Base-by-base conservation (phyloP, 148 eudicot genomes). In the Polygonum aviculare region DNA sequence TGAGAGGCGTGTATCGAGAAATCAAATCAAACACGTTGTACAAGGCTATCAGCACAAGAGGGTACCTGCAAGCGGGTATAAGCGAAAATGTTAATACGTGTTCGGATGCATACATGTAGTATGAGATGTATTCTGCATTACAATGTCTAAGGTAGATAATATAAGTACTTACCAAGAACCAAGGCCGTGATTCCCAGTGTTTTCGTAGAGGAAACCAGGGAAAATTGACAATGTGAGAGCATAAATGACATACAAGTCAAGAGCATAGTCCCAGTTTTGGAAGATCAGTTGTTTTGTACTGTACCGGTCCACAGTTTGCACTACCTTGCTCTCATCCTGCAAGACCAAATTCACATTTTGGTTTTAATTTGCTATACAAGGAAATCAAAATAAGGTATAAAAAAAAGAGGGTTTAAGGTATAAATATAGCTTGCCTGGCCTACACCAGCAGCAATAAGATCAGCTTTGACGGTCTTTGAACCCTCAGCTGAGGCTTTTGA, bases 161-260 rank as follows among this genome's bases (percentile, higher is more conserved):
- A n/a, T n/a, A n/a, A n/a, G n/a, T n/a, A n/a, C 82, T 67, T 86
- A 91, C 97, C 97, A 90, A 0, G 78, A 60, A 18, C 93, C 93
- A 59, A 91, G 69, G 18, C 45, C 21, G 83, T 92, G 91, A 0
- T 18, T 0, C 71, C 97, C 97, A 0, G 97, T 92, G 72, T 92
- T 83, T 80, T 92, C 94, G 49, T 78, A 90, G 22, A 90, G 78
- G 57, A 92, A 92, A 11, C 97, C 94, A 5, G 97, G 97, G 77
- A 92, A 92, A 51, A 92, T 90, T 2, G 94, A 92, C 52, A 92
- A 45, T 51, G 94, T 90, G 39, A 92, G 80, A 26, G 80, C 89
- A 45, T 88, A 92, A 33, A 90, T 90, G 10, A 90, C 69, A 70
- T 51, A 90, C 79, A 92, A 76, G 62, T 83, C 93, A 35, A 89